These are phyloP conservation scores for Nannochloris sp. DNA, from an alignment of 139 green algal genomes.

Conservation along the genomic window DNA sequence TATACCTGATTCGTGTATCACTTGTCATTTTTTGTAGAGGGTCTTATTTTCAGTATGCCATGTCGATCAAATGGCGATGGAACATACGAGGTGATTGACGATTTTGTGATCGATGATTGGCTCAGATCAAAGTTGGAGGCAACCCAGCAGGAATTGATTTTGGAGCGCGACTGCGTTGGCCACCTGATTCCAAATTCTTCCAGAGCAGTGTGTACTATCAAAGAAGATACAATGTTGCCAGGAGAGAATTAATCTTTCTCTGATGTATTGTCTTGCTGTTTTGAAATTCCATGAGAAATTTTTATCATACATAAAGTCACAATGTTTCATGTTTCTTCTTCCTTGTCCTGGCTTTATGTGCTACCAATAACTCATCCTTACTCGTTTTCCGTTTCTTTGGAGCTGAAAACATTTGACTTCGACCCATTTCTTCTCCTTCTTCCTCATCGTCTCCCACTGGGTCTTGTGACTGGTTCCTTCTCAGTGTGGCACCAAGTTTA, in stretches of 20 bases:
- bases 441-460: too few relatives aligned
- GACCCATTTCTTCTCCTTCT: too few relatives aligned
- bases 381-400: too few relatives aligned
- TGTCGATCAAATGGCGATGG: slow-evolving; percentile 73
- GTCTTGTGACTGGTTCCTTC: too few relatives aligned
- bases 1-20: background rate
- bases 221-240: slow-evolving; percentile 70
- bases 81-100: slow-evolving; percentile 73
- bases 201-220: slow-evolving; percentile 52
- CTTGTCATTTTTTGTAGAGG: slow-evolving; percentile 36
- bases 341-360: too few relatives aligned
- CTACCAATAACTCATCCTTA: too few relatives aligned
- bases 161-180: slow-evolving; percentile 76
- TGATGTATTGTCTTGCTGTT: background rate
- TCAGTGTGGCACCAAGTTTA: too few relatives aligned
- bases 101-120: slow-evolving; percentile 79
- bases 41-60: slow-evolving; percentile 82
- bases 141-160: slow-evolving; percentile 68
- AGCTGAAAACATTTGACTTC: too few relatives aligned
- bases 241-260: slow-evolving; percentile 59
- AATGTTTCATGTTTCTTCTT: too few relatives aligned
- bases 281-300: background rate
- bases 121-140: slow-evolving; percentile 56
- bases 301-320: too few relatives aligned
- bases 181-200: slow-evolving; percentile 61